These are phyloP conservation scores for Russula ochroleuca DNA, from an alignment of 768 basidiomycete genomes.

Conservation along the genomic window DNA sequence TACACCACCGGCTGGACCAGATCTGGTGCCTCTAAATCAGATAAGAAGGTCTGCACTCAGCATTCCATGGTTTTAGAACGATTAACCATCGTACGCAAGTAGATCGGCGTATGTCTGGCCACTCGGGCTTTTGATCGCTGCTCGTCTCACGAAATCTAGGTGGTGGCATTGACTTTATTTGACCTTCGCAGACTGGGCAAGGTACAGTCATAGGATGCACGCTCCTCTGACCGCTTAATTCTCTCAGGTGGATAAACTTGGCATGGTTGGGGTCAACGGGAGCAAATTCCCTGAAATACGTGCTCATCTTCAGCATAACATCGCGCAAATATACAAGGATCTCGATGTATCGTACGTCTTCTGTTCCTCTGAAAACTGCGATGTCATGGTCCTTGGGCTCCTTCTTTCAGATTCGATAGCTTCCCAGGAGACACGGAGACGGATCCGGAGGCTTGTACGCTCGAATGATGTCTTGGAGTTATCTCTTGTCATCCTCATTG, in stretches of 20 bases:
- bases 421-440: slow-evolving; percentile 67
- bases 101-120: slow-evolving; percentile 61
- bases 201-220: slow-evolving; percentile 36
- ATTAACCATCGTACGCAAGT: slow-evolving; percentile 7
- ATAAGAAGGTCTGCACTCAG: slow-evolving; percentile 69
- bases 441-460: slow-evolving; percentile 80
- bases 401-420: slow-evolving; percentile 57
- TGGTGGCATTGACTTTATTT: slow-evolving; percentile 85
- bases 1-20: slow-evolving; percentile 95
- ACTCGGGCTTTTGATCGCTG: slow-evolving; percentile 28
- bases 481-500: slow-evolving; percentile 6
- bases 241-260: slow-evolving; percentile 58
- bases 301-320: slow-evolving; percentile 75
- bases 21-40: slow-evolving; percentile 88
- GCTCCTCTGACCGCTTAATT: slow-evolving; percentile 20
- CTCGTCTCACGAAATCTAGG: slow-evolving; percentile 37
- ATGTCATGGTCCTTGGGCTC: not conserved
- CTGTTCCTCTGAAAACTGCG: slow-evolving; percentile 31
- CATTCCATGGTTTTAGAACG: not conserved
- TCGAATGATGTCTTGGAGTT: slow-evolving; percentile 5
- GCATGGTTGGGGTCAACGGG: slow-evolving; percentile 89
- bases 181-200: slow-evolving; percentile 84
- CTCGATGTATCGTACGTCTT: slow-evolving; percentile 83
- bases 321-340: slow-evolving; percentile 77
- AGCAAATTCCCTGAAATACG: slow-evolving; percentile 85